Evolutionary conservation across 176 grass and related monocot species (phyloP), one percentile per base, ranked within the genome.

Genomic region (Eragrostis curvula): DNA sequence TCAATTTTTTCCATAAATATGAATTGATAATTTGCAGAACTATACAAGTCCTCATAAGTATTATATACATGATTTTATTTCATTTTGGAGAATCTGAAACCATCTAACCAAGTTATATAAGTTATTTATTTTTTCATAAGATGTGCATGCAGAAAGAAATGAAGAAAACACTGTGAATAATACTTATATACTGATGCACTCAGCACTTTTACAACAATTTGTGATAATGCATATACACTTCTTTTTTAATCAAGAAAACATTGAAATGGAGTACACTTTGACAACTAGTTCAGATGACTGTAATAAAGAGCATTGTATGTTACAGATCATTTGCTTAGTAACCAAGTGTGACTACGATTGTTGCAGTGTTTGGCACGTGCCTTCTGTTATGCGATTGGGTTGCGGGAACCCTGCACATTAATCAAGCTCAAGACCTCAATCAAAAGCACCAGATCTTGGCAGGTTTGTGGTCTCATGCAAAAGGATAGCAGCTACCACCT

Each of bases 371-470:
- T 80, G 77, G 3, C 77, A 1, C 13, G 0, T n/a, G 0, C n/a
- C 13, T 80, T 80, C 30, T 80, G 46, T 30, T 4, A 39, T 68
- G 4, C 15, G 8, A 80, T 80, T 68, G 63, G 47, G 9, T 68
- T 80, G 21, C 20, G 0, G n/a, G 1, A 27, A 24, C 4, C 8
- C 12, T 40, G 62, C 77, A 52, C 12, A 3, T 36, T 36, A 25
- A 79, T 79, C 62, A 67, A 7, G 0, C 77, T 79, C 12, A 67
- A 79, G 64, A 68, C 46, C 77, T 79, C 77, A 53, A 4, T 10
- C 46, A 67, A 41, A 2, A 50, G 28, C 20, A 25, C 11, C 0
- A 71, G 20, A 32, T 69, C 42, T 16, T 87, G 85, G 85, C 62
- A n/a, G 41, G 78, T 87, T 36, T 0, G 1, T 12, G 70, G 70